Evolutionary conservation across 495 filamentous ascomycete genomes (phyloP), one percentile per base, ranked within the genome.

Genomic region (Penicillium lividum): DNA sequence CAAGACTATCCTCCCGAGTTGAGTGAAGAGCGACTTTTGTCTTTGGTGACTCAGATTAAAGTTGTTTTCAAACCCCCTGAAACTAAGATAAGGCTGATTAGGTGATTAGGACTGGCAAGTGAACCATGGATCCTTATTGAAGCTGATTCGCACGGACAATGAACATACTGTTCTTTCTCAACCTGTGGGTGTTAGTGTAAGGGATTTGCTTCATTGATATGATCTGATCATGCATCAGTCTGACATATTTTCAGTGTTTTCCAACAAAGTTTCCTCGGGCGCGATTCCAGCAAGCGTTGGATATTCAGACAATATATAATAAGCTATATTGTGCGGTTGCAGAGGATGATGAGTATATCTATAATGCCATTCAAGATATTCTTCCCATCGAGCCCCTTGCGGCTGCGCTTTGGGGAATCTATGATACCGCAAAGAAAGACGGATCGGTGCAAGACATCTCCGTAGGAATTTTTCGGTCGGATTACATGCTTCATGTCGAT

Each of bases 391-490:
- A 92, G 83, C 90, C 80, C 9, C 65, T 74, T 13, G 90, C 91
- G 55, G 80, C 78, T 10, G 81, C 85, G n/a, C 73, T 96, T 36
- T 93, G 90, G 89, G 75, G 86, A 40, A 81, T 92, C 5, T 85
- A 96, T 65, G 61, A 87, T 18, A 77, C 81, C 27, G 89, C 91
- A 40, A 90, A 90, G 68, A 68, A 81, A 51, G 84, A 89, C 60
- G 89, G 57, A 9, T 58, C 55, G n/a, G 51, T 54, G 10, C 90
- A 95, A 76, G 68, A 79, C 27, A 73, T 87, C 4, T 80, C 83
- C n/a, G 80, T 91, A 0, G 92, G 90, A 0, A 80, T 96, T 34
- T 96, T 94, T 72, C 85, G 92, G 38, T 96, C 92, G 3, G 92
- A 96, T 65, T 96, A 96, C 72, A 93, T 96, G 89, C 84, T 95